Evolutionary conservation across 2,329 filamentous ascomycete genomes (phyloP), one percentile per base, ranked within the genome.

Genomic region (Tolypocladium pustulatum): DNA sequence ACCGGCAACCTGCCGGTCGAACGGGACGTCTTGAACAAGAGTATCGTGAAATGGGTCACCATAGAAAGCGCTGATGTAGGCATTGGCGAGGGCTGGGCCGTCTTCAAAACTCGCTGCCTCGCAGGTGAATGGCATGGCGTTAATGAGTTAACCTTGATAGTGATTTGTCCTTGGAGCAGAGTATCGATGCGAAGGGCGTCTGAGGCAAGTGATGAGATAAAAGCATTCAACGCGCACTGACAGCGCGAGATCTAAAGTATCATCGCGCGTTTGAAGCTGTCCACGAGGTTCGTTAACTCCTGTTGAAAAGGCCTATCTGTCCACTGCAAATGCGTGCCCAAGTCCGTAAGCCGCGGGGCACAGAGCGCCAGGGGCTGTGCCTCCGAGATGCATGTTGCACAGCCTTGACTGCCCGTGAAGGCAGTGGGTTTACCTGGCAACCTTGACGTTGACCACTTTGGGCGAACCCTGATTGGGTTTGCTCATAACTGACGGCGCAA

Each of bases 61-160:
- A 4, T 30, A 55, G 54, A 55, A 55, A 17, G 54, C 54, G 38
- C 54, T 55, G 36, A 55, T 43, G 54, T 43, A 55, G 27, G 54
- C 37, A 20, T 55, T 55, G 37, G 54, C 54, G 7, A 55, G 22
- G 27, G 22, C 54, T 15, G 38, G 54, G 36, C 54, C 59, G 15
- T 59, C 59, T 27, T 51, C 56, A 3, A 57, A 54, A 13, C 58
- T 58, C 17, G 58, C 57, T 20, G 56, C 60, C n/a, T 55, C 55
- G 41, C 57, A 57, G 20, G 57, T 56, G 27, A 49, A 58, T 1
- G 60, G 59, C 53, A 61, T 65, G 9, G 49, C 20, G 34, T 9
- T 13, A 15, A 5, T 13, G 12, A 27, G 41, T 46, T 20, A n/a
- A 9, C 3, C 27, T 13, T 12, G 6, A n/a, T 34, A 30, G 9